These are phyloP conservation scores for Panaeolus cyanescens DNA, from an alignment of 768 basidiomycete genomes.

Conservation along the genomic window DNA sequence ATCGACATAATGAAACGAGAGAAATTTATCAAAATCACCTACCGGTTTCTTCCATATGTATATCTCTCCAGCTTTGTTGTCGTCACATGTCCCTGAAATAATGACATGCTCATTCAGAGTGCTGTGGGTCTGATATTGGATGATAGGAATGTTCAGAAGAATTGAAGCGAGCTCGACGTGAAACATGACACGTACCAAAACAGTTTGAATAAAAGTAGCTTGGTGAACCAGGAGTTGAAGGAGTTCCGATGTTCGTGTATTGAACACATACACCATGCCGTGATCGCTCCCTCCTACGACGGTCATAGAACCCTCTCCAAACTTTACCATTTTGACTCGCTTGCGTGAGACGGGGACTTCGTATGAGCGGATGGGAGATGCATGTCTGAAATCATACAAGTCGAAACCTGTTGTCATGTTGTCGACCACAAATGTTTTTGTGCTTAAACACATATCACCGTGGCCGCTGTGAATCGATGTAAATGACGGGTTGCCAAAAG, in stretches of 20 bases:
- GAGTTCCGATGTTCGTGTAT: neutral
- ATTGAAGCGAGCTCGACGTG: neutral
- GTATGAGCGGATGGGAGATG: neutral
- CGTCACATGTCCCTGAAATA: conserved; percentile 1
- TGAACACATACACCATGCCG: conserved; percentile 11
- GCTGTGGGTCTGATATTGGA: neutral
- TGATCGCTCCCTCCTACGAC: conserved; percentile 15
- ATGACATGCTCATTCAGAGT: neutral
- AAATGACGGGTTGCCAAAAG: too few relatives aligned
- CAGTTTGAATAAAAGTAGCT: conserved; percentile 7
- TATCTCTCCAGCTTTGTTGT: conserved; percentile 3
- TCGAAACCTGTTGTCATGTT: neutral
- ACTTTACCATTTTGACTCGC: conserved; percentile 5
- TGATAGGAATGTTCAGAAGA: neutral
- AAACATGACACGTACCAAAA: conserved; percentile 10
- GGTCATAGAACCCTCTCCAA: conserved; percentile 1
- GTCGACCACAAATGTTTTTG: neutral
- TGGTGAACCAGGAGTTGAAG: conserved; percentile 7
- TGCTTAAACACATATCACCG: too few relatives aligned
- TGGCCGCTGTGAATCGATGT: too few relatives aligned
- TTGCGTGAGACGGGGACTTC: neutral
- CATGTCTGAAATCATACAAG: neutral
- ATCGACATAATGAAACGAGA: too few relatives aligned
- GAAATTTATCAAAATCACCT: neutral
- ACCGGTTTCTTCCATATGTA: neutral